phyloP scores from a whole-genome alignment of 2,329 filamentous ascomycete species.

The Penicillium decumbens region DNA sequence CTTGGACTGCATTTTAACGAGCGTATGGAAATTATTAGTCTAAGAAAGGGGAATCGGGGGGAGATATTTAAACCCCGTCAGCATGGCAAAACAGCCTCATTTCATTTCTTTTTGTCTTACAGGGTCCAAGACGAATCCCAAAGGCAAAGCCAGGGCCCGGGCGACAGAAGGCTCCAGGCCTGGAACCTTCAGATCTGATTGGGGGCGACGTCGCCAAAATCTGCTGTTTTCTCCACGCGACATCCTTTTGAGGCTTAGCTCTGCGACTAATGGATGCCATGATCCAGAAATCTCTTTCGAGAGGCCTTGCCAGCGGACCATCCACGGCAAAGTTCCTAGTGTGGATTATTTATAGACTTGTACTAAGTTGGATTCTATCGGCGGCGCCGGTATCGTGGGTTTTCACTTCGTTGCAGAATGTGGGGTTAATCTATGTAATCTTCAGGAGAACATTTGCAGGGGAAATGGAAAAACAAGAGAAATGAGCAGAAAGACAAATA shows the following conservation, averaged over 20 bases:
- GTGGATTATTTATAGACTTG: background rate
- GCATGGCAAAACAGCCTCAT: background rate
- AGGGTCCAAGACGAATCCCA: background rate
- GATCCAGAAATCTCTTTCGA: background rate
- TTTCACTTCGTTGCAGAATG: background rate
- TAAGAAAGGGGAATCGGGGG: background rate
- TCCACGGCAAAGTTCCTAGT: background rate
- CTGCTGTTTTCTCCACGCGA: background rate
- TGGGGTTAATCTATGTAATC: background rate
- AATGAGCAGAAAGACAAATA: background rate
- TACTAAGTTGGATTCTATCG: background rate
- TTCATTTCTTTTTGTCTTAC: background rate
- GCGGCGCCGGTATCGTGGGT: background rate
- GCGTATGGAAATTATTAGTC: background rate
- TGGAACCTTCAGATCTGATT: background rate
- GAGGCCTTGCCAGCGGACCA: background rate
- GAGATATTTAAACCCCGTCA: background rate
- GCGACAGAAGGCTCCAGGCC: background rate
- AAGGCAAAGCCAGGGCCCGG: background rate
- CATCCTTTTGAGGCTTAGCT: background rate
- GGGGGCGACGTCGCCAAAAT: background rate
- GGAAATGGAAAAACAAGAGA: background rate
- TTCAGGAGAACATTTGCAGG: background rate
- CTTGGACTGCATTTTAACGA: conserved; percentile 26
- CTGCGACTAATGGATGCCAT: background rate